Evolutionary conservation across 2,329 filamentous ascomycete genomes (phyloP), one percentile per base, ranked within the genome.

Genomic region (Cyclaneusma minus): DNA sequence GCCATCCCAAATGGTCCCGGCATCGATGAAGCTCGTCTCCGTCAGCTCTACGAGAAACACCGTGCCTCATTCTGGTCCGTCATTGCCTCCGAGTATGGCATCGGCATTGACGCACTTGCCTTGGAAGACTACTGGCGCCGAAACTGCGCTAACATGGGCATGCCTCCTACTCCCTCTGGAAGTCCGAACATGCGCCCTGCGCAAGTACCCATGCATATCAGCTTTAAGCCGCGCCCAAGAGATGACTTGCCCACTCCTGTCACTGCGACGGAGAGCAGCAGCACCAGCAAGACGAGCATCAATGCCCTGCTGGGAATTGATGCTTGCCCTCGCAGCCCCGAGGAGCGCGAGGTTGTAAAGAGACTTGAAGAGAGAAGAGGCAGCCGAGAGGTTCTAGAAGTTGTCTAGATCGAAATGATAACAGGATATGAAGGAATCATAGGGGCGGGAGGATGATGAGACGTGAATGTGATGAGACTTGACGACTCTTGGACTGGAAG

Each of bases 1-100:
- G 42, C 42, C 30, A 31, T 46, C 16, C 38, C 40, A 25, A 43
- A 41, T 19, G n/a, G n/a, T n/a, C n/a, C n/a, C n/a, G 35, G 49
- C 25, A 60, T 77, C 35, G 71, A 81, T 47, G 61, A 72, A 41
- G 56, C 63, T 15, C 73, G 76, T 24, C 69, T 87, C 13, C 65
- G 70, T 24, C 60, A 65, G 33, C 67, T 84, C 38, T 85, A 85
- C 50, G 64, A 71, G 27, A 56, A 65, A 6, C 77, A 82, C 50
- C 69, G 76, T 22, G 58, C 63, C 26, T 64, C 67, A 6, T 85
- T 87, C 54, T 87, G 80, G 79, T 59, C 65, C 17, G 61, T 66
- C 24, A 64, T 87, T 18, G 77, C 78, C 16, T 56, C 66, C 14
- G 76, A 83, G 41, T 85, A 85, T 42, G 77, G 77, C 28, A 49